phyloP scores from a whole-genome alignment of 805 yeast genomes.

The Wickerhamiella bombiphila region DNA sequence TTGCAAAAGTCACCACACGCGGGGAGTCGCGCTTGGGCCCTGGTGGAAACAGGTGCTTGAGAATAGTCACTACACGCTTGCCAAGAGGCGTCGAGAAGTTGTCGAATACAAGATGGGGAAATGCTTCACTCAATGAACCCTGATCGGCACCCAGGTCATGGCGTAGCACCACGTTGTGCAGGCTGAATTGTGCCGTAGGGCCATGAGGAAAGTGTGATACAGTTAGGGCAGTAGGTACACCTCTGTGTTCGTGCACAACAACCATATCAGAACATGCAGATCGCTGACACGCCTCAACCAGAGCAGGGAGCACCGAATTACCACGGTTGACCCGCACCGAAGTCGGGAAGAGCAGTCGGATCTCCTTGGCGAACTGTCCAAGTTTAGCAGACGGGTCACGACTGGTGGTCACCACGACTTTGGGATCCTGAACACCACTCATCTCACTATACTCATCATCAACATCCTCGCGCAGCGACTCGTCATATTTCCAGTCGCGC shows the following conservation, averaged over 20 bases:
- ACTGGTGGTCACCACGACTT: constrained; percentile 82
- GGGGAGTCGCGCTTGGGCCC: constrained; percentile 87
- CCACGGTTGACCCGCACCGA: constrained; percentile 86
- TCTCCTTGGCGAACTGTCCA: constrained; percentile 85
- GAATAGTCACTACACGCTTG: constrained; percentile 57
- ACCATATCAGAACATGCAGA: constrained; percentile 75
- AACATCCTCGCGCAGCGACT: constrained; percentile 44
- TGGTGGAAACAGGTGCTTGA: constrained; percentile 88
- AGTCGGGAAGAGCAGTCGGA: constrained; percentile 78
- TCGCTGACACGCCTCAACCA: constrained; percentile 69
- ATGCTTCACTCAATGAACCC: constrained; percentile 81
- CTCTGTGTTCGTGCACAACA: constrained; percentile 89
- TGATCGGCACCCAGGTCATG: constrained; percentile 68
- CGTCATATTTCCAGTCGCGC: constrained; percentile 74
- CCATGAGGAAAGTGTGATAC: constrained; percentile 96
- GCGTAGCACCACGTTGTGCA: constrained; percentile 86
- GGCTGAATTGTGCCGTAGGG: constrained; percentile 85
- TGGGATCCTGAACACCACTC: constrained; percentile 82
- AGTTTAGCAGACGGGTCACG: constrained; percentile 78
- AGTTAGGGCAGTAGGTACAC: constrained; percentile 91
- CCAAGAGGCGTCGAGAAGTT: constrained; percentile 75
- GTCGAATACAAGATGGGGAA: constrained; percentile 89
- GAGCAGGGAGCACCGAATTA: constrained; percentile 68
- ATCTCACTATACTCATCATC: constrained; percentile 88
- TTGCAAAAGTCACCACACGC: constrained; percentile 84